Conservation (phyloP, 139 green algal species). For the Auxenochlorella pyrenoidosa region DNA sequence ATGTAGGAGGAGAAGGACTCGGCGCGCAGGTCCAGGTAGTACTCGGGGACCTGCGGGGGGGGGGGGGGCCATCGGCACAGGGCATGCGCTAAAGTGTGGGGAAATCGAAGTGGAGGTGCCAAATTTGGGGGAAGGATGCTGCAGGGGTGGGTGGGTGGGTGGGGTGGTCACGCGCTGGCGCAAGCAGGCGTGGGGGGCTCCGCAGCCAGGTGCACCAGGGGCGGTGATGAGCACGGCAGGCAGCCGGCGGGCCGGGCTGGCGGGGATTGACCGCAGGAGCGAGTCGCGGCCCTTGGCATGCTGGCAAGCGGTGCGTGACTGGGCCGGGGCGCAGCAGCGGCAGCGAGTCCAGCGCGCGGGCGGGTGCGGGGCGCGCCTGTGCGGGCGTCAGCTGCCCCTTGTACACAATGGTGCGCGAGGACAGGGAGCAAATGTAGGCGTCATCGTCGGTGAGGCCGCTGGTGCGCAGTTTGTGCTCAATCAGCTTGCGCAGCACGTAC, state of each 20-base stretch:
- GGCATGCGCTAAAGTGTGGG: not conserved
- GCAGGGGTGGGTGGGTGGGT: no score
- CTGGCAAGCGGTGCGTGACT: no score
- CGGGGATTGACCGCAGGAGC: no score
- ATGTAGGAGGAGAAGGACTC: constrained; percentile 89
- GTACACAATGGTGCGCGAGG: constrained; percentile 92
- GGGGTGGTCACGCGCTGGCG: no score
- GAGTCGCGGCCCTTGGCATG: no score
- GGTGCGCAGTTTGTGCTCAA: constrained; percentile 67
- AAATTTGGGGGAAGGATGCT: no score
- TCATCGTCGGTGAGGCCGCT: constrained; percentile 70
- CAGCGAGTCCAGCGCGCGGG: not conserved
- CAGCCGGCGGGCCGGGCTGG: no score
- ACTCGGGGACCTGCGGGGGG: constrained; percentile 75
- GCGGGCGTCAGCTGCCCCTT: constrained; percentile 96
- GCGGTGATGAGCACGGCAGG: no score
- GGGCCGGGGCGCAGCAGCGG: no score
- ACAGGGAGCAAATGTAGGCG: constrained; percentile 94
- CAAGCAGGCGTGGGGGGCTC: no score
- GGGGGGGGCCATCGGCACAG: not conserved
- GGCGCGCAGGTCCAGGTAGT: constrained; percentile 88
- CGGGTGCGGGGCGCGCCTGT: constrained; percentile 58
- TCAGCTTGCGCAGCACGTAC: constrained; percentile 88
- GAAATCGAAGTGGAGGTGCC: not conserved
- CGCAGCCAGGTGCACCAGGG: no score